A percentile compares a stretch with the other conserved stretches of the same genome.
phyloP scores from a whole-genome alignment of 73 alveolate genomes.

The Paramecium octaurelia region DNA sequence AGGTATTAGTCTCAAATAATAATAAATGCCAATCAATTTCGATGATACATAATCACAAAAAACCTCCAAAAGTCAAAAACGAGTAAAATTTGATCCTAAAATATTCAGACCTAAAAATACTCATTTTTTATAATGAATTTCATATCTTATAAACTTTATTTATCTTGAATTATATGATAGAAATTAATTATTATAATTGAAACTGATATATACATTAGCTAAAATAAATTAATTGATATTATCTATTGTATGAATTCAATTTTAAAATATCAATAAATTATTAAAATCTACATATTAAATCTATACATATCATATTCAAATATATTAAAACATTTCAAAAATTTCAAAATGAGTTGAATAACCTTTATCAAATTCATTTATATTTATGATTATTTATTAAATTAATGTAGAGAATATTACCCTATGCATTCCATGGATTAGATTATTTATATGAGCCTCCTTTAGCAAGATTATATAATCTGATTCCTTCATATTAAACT shows the following conservation, averaged over 20 bases:
- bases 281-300: neutral
- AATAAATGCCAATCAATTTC: neutral
- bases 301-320: neutral
- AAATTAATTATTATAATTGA: too few relatives aligned
- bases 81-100: conserved; percentile 11
- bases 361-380: neutral
- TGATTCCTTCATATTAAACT: neutral
- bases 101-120: conserved; percentile 19
- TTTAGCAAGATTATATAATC: neutral
- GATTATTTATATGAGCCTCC: conserved; percentile 13
- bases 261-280: neutral
- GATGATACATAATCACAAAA: neutral
- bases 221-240: neutral
- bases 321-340: neutral
- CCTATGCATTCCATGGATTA: conserved; percentile 30
- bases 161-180: neutral
- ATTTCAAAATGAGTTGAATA: neutral
- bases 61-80: neutral
- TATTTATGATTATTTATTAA: neutral
- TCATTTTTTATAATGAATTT: neutral
- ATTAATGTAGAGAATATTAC: conserved; percentile 26
- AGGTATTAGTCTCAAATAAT: neutral
- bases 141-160: neutral
- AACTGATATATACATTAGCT: too few relatives aligned
- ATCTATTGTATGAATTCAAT: neutral